Evolutionary conservation across 257 asterid genomes (phyloP).

Genomic region (Solanum gracilifrons): DNA sequence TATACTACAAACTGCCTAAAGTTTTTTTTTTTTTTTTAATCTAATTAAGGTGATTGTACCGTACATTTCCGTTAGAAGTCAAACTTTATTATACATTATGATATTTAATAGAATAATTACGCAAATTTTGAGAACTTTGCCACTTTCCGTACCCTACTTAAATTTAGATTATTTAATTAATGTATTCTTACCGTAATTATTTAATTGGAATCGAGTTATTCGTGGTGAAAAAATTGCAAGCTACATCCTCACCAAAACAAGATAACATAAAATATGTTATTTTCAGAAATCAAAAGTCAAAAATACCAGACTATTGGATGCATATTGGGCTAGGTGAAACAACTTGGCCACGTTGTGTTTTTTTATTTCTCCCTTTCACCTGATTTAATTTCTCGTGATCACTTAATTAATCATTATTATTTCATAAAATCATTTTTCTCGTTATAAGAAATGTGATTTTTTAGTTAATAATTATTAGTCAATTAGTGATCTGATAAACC

Average conservation of each 20-base stretch:
- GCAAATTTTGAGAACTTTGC: background rate
- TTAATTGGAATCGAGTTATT: background rate
- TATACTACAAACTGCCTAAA: background rate
- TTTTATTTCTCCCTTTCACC: background rate
- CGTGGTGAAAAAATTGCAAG: background rate
- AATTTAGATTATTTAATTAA: background rate
- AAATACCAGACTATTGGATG: background rate
- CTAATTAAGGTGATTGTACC: background rate
- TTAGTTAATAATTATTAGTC: too few species aligned
- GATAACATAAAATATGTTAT: background rate
- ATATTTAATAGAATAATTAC: background rate
- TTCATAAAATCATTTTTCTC: too few species aligned
- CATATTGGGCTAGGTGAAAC: background rate
- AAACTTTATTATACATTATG: background rate
- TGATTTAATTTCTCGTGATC: background rate
- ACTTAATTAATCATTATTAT: too few species aligned
- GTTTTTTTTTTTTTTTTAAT: background rate
- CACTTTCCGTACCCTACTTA: background rate
- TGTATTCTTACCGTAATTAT: background rate
- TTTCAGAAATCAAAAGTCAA: background rate
- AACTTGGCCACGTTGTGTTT: background rate
- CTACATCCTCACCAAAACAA: background rate
- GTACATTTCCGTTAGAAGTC: background rate
- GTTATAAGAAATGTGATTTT: too few species aligned
- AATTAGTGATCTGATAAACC: background rate